Conservation (phyloP, 306 rosid genomes). For the Citrullus colocynthis region DNA sequence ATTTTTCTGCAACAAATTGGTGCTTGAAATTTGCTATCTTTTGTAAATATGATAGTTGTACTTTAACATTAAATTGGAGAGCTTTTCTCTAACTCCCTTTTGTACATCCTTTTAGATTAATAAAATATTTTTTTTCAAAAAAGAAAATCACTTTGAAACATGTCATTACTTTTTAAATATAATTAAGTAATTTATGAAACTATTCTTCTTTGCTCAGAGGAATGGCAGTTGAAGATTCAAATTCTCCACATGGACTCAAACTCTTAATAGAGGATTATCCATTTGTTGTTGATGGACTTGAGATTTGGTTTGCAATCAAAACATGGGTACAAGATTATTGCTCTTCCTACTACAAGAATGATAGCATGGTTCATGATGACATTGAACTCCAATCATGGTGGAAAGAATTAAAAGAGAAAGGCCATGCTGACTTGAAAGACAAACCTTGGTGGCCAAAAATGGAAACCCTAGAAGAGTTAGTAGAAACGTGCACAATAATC, state of each 20-base stretch:
- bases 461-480: constrained; percentile 33
- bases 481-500: constrained; percentile 43
- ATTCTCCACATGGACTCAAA: constrained; percentile 36
- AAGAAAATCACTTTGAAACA: too few relatives aligned
- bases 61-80: too few relatives aligned
- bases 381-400: constrained; percentile 58
- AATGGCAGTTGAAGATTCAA: constrained; percentile 50
- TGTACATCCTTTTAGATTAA: too few relatives aligned
- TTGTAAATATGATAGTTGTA: too few relatives aligned
- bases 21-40: too few relatives aligned
- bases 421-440: constrained; percentile 60
- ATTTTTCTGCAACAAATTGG: too few relatives aligned
- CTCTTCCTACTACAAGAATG: constrained; percentile 34
- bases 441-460: constrained; percentile 77
- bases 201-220: constrained; percentile 30
- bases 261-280: constrained; percentile 66
- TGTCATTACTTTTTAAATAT: too few relatives aligned
- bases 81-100: too few relatives aligned
- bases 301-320: constrained; percentile 52
- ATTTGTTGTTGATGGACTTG: constrained; percentile 70
- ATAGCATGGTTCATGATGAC: constrained; percentile 26
- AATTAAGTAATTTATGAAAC: too few relatives aligned
- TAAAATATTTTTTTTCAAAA: too few relatives aligned
- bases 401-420: constrained; percentile 56
- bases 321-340: constrained; percentile 57